phyloP scores from a whole-genome alignment of 2,329 filamentous ascomycete genomes.

The Aspergillus oerlinghausenensis region DNA sequence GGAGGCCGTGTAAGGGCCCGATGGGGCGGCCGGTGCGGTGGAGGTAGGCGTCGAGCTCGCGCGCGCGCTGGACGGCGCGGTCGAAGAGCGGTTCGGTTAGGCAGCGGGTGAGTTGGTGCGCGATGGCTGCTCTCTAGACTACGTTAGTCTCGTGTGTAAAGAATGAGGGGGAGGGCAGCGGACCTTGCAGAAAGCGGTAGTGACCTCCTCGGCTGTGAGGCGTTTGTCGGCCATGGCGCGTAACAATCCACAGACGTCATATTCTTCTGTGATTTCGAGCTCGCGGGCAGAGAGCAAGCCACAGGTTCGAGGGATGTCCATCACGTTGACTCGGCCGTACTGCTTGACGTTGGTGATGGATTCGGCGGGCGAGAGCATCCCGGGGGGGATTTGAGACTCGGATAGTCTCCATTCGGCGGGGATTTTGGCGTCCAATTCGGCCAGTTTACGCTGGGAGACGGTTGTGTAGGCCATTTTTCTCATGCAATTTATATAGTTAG shows the following conservation, averaged over 20 bases:
- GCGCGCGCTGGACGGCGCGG: constrained; percentile 45
- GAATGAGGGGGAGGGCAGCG: not conserved
- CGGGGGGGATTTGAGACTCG: constrained; percentile 26
- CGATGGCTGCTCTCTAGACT: constrained; percentile 29
- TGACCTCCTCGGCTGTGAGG: constrained; percentile 43
- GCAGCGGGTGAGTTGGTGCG: constrained; percentile 43
- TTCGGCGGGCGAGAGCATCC: constrained; percentile 33
- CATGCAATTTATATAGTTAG: not conserved
- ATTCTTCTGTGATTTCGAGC: constrained; percentile 52
- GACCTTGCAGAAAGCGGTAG: constrained; percentile 52
- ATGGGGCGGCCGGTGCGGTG: constrained; percentile 38
- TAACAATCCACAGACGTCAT: constrained; percentile 41
- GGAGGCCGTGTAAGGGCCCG: constrained; percentile 60
- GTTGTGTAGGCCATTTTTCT: constrained; percentile 18
- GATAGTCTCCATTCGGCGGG: constrained; percentile 38
- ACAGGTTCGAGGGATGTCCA: constrained; percentile 49
- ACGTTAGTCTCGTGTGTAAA: too few species aligned
- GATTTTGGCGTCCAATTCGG: constrained; percentile 34
- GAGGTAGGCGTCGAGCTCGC: constrained; percentile 45
- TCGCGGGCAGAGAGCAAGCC: constrained; percentile 50
- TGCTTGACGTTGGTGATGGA: constrained; percentile 29
- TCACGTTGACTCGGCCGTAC: constrained; percentile 37
- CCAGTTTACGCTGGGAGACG: constrained; percentile 38
- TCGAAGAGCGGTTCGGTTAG: constrained; percentile 51
- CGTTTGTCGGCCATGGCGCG: constrained; percentile 28